Evolutionary conservation across 129 eudicot genomes (phyloP).

Genomic region (Centrapalus pauciflorus): DNA sequence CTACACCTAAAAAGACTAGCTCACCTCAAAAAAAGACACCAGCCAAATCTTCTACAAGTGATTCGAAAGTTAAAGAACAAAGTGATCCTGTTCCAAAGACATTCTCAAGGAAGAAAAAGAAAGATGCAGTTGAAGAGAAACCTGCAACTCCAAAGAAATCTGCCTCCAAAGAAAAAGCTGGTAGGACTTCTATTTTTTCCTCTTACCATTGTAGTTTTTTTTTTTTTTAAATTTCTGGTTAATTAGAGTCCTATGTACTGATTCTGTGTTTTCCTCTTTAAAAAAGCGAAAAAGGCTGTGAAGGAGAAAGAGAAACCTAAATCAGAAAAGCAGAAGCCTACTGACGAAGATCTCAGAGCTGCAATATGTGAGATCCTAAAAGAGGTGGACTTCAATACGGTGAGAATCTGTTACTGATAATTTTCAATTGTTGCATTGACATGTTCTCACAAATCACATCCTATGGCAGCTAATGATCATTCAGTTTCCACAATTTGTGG

Average conservation of each 20-base stretch:
- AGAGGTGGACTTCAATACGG: constrained; percentile 98
- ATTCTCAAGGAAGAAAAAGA: constrained; percentile 71
- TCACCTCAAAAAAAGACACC: constrained; percentile 48
- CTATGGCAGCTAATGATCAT: not conserved
- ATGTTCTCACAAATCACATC: not conserved
- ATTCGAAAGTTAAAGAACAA: constrained; percentile 40
- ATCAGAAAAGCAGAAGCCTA: constrained; percentile 52
- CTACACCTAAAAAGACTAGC: constrained; percentile 39
- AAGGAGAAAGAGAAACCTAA: constrained; percentile 67
- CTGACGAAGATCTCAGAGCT: constrained; percentile 60
- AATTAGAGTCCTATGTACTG: not conserved
- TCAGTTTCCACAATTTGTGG: not conserved
- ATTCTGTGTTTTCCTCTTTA: not conserved
- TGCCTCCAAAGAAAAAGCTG: constrained; percentile 61
- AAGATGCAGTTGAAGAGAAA: constrained; percentile 51
- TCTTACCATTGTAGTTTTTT: not conserved
- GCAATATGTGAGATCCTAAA: constrained; percentile 84
- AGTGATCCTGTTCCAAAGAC: constrained; percentile 44
- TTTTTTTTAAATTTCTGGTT: not conserved
- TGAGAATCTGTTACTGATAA: constrained; percentile 25
- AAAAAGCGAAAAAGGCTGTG: constrained; percentile 61
- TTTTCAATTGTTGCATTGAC: not conserved
- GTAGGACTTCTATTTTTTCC: constrained; percentile 26
- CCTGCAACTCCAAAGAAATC: constrained; percentile 58
- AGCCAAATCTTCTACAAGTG: constrained; percentile 49